These are phyloP conservation scores for Penicillium decumbens DNA, from an alignment of 2,329 filamentous ascomycete genomes.

Conservation along the genomic window DNA sequence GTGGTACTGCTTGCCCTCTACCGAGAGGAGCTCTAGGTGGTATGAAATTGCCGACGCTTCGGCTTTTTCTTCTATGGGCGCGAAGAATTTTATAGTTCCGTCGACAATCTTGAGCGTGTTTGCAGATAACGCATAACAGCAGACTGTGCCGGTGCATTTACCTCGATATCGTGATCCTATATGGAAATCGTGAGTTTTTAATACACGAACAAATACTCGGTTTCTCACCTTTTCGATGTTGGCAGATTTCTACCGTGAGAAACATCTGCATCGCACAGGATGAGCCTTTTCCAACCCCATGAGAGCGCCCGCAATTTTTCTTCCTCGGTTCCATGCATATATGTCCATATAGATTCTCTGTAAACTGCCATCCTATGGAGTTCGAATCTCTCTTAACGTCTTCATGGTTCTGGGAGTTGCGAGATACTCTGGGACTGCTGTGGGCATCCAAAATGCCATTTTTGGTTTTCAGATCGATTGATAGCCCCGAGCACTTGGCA, in stretches of 20 bases:
- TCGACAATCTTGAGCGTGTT: background rate
- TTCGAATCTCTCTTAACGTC: background rate
- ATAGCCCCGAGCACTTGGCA: conserved; percentile 40
- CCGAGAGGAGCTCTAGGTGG: background rate
- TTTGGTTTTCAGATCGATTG: conserved; percentile 37
- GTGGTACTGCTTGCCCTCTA: background rate
- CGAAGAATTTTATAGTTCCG: background rate
- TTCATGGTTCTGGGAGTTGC: background rate
- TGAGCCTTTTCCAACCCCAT: background rate
- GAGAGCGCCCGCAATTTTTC: background rate
- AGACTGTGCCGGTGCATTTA: background rate
- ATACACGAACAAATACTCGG: background rate
- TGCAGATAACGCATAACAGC: background rate
- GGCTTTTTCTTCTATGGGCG: background rate
- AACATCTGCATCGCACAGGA: background rate
- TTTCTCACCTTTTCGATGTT: background rate
- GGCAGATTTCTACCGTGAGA: background rate
- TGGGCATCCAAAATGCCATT: conserved; percentile 11
- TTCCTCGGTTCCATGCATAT: background rate
- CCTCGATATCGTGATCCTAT: background rate
- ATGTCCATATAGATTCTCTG: conserved; percentile 14
- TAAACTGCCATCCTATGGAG: conserved; percentile 16
- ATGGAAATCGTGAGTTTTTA: background rate
- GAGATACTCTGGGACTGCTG: conserved; percentile 1
- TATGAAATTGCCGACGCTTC: background rate